A percentile compares a stretch with the other conserved stretches of the same genome.
Conservation (phyloP, 2,329 filamentous ascomycete genomes). For the Fusarium sp. region DNA sequence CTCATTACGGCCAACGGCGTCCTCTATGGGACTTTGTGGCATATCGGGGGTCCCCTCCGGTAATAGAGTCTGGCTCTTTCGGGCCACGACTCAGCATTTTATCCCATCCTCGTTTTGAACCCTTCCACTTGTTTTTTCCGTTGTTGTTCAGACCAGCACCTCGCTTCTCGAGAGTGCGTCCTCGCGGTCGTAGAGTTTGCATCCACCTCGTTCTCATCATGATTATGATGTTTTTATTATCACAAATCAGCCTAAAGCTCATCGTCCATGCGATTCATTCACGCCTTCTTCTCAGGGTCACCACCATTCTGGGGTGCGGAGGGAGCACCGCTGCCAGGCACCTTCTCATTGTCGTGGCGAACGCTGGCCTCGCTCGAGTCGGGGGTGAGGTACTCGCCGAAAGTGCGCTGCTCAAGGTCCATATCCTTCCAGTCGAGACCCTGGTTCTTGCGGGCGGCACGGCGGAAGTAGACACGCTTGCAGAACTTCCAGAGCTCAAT, state of each 20-base stretch:
- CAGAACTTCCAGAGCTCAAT: conserved; percentile 69
- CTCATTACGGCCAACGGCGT: conserved; percentile 31
- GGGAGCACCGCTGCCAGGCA: conserved; percentile 22
- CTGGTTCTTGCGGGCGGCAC: conserved; percentile 34
- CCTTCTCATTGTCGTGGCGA: conserved; percentile 44
- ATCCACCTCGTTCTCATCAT: not conserved
- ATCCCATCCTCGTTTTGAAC: conserved; percentile 47
- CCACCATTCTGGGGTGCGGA: conserved; percentile 12
- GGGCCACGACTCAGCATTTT: conserved; percentile 40
- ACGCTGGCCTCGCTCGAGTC: conserved; percentile 45
- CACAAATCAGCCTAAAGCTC: conserved; percentile 1
- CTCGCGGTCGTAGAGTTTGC: conserved; percentile 14
- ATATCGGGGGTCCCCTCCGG: conserved; percentile 24
- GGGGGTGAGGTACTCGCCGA: conserved; percentile 52
- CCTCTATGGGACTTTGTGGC: conserved; percentile 20
- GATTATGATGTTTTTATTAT: conserved; percentile 4
- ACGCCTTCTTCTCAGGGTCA: conserved; percentile 38
- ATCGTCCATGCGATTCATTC: conserved; percentile 12
- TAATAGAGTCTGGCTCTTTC: conserved; percentile 19
- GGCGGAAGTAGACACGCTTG: conserved; percentile 61
- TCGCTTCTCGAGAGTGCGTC: conserved; percentile 11
- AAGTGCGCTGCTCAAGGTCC: conserved; percentile 55
- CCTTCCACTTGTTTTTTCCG: conserved; percentile 27
- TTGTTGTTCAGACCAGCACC: conserved; percentile 17
- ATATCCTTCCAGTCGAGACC: conserved; percentile 51